These are phyloP conservation scores for Lyophyllum decastes DNA, from an alignment of 768 basidiomycete genomes.

Conservation along the genomic window DNA sequence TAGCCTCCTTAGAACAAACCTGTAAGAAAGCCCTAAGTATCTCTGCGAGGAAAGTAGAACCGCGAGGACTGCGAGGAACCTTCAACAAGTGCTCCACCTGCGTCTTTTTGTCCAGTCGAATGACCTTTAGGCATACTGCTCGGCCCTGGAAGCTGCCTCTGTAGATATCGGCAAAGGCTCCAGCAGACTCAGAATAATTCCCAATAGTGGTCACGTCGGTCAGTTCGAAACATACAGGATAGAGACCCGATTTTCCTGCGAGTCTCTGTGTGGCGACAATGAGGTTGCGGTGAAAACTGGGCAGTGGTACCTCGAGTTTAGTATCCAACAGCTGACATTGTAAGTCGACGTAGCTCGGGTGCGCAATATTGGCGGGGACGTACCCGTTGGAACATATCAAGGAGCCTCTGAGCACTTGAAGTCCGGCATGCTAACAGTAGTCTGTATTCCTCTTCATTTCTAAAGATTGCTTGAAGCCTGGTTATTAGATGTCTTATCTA, in stretches of 20 bases:
- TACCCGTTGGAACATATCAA: no score
- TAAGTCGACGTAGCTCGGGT: no score
- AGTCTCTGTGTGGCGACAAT: neutral
- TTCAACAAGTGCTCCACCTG: neutral
- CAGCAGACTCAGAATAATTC: neutral
- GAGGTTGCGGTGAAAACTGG: neutral
- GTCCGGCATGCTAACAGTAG: no score
- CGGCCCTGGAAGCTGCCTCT: neutral
- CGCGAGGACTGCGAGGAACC: neutral
- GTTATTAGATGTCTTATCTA: no score
- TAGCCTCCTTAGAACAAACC: conserved; percentile 14
- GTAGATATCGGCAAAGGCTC: conserved; percentile 9
- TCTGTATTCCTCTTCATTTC: no score
- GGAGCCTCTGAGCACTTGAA: no score
- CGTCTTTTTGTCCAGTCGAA: neutral
- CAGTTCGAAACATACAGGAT: neutral
- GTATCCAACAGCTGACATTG: no score
- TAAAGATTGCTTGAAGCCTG: no score
- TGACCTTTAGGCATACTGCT: conserved; percentile 2
- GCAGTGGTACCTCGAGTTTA: no score
- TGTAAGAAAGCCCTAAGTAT: neutral
- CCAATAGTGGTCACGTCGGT: neutral
- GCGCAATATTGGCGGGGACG: no score
- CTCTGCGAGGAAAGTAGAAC: neutral
- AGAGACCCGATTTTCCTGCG: neutral